These are phyloP conservation scores for Xylaria telfairii DNA, from an alignment of 495 filamentous ascomycete species.

Conservation along the genomic window DNA sequence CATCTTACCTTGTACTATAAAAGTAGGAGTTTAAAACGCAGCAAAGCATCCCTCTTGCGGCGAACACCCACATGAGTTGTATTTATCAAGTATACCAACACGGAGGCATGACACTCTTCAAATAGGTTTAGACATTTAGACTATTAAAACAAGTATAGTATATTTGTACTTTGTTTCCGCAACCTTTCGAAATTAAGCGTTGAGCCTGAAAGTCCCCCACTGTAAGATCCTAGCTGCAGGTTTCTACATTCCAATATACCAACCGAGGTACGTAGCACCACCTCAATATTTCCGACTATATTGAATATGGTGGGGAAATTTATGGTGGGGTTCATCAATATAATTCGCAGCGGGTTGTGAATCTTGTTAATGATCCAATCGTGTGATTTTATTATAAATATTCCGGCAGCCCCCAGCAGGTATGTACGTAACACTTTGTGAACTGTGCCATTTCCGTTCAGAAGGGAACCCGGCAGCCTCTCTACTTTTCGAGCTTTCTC, in stretches of 20 bases:
- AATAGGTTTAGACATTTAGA: background rate
- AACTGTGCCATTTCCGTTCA: background rate
- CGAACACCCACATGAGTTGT: background rate
- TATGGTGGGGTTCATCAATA: background rate
- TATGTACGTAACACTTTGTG: background rate
- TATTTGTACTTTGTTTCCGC: background rate
- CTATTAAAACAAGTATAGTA: background rate
- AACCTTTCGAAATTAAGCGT: background rate
- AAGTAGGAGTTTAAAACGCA: background rate
- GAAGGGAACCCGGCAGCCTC: background rate
- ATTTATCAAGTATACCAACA: background rate
- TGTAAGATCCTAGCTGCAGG: background rate
- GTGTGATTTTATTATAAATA: background rate
- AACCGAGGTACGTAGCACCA: background rate
- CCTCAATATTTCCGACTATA: background rate
- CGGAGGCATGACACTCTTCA: background rate
- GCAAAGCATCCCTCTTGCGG: background rate
- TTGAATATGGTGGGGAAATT: background rate
- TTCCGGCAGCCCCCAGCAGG: background rate
- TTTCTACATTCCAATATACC: background rate
- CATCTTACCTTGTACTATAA: background rate
- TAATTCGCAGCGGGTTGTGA: background rate
- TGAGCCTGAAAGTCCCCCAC: background rate
- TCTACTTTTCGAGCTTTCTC: background rate
- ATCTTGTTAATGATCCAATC: background rate